phyloP scores from a whole-genome alignment of 23 red algal genomes.

The Gracilaria vermiculophylla region DNA sequence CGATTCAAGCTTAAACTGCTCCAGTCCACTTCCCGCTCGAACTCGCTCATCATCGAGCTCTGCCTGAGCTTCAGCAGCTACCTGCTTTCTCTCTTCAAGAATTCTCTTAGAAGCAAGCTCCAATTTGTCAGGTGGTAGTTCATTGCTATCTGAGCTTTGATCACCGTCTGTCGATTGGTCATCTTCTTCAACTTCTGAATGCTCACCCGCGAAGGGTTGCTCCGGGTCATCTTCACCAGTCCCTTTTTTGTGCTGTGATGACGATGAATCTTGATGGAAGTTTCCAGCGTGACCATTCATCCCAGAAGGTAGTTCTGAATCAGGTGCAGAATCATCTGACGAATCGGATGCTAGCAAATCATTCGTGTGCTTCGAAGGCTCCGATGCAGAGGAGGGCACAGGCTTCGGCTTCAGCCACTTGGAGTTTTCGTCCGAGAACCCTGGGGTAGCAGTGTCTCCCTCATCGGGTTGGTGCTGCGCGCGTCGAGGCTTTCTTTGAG shows the following conservation, averaged over 20 bases:
- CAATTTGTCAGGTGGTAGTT: conserved; percentile 23
- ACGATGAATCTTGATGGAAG: neutral
- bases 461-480: conserved; percentile 1
- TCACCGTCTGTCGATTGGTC: neutral
- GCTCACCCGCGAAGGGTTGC: neutral
- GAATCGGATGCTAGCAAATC: neutral
- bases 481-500: neutral
- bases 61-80: conserved; percentile 55
- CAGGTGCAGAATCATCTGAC: neutral
- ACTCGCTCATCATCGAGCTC: conserved; percentile 40
- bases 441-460: neutral
- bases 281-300: neutral
- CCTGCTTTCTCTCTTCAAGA: conserved; percentile 20
- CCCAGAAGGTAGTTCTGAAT: neutral
- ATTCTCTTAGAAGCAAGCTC: conserved; percentile 54
- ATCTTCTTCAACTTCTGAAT: neutral
- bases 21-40: conserved; percentile 1
- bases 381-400: neutral
- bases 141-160: conserved; percentile 12
- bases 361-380: neutral
- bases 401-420: conserved; percentile 59
- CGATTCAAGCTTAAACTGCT: conserved; percentile 41
- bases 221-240: neutral
- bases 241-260: neutral
- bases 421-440: conserved; percentile 39